Percentiles rank a stretch among this genome's conserved stretches.
Evolutionary conservation across 148 eudicot species (phyloP).

Genomic region (Persicaria tinctoria): DNA sequence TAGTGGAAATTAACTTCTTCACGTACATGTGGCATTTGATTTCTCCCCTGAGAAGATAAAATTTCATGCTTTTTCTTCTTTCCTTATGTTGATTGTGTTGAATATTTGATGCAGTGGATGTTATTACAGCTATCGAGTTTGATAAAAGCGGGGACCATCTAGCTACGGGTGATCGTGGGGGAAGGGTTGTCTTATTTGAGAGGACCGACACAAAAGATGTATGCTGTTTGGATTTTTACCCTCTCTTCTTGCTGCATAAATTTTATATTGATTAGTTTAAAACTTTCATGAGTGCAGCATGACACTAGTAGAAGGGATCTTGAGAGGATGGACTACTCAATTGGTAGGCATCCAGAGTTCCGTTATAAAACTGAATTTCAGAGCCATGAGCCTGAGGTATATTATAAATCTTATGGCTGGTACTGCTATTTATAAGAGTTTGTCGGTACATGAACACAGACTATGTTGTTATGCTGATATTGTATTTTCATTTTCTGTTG

Average conservation of each 20-base stretch:
- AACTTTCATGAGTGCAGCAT: conserved; percentile 25
- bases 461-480: background rate
- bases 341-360: conserved; percentile 39
- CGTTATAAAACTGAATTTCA: conserved; percentile 63
- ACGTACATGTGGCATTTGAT: background rate
- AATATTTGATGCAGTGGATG: conserved; percentile 14
- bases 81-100: background rate
- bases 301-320: conserved; percentile 32
- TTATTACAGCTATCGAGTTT: conserved; percentile 11
- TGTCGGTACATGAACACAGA: background rate
- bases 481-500: background rate
- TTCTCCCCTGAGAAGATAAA: background rate
- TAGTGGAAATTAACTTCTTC: background rate
- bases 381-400: conserved; percentile 72
- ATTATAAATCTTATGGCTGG: conserved; percentile 6
- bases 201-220: conserved; percentile 12
- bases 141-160: conserved; percentile 15
- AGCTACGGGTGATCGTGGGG: conserved; percentile 14
- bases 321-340: conserved; percentile 31
- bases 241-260: background rate
- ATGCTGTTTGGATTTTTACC: conserved; percentile 10
- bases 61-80: background rate
- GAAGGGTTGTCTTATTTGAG: conserved; percentile 13
- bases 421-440: conserved; percentile 3
- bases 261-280: conserved; percentile 5